These are phyloP conservation scores for Diacronema lutheri DNA, from an alignment of 78 protist genomes.

Conservation along the genomic window DNA sequence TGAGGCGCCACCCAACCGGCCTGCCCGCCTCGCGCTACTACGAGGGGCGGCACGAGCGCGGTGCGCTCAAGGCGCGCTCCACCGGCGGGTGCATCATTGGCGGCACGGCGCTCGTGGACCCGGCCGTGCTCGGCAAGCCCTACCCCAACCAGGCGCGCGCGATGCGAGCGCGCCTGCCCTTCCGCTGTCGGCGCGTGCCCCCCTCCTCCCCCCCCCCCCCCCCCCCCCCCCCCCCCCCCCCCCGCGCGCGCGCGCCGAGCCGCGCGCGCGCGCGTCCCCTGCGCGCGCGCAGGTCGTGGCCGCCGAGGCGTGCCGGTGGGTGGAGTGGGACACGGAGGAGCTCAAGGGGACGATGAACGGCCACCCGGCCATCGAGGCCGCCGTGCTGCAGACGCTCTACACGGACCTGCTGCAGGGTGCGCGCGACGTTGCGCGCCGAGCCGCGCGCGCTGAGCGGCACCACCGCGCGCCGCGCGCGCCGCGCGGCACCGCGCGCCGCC, in stretches of 20 bases:
- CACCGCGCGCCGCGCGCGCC: background rate
- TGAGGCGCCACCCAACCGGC: background rate
- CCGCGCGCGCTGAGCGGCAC: background rate
- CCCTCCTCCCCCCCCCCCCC: background rate
- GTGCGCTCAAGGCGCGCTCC: background rate
- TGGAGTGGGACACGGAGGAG: constrained; percentile 11
- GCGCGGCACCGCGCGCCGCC: background rate
- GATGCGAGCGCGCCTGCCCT: too few species aligned
- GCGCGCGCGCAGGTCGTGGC: background rate
- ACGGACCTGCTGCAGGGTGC: background rate
- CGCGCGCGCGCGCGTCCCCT: too few species aligned
- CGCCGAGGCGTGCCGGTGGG: background rate
- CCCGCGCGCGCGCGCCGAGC: background rate
- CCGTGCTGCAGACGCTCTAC: constrained; percentile 4
- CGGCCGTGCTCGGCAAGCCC: background rate
- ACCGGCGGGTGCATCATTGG: constrained; percentile 5
- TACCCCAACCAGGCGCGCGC: background rate
- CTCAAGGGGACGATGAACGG: background rate
- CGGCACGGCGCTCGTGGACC: constrained; percentile 29
- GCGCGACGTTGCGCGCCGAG: too few species aligned
- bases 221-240: background rate
- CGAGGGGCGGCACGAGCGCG: background rate
- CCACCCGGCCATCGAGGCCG: background rate
- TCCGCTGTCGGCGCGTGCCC: background rate
- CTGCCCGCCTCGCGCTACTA: background rate